These are phyloP conservation scores for Prunus salicina DNA, from an alignment of 306 rosid genomes.

Conservation along the genomic window DNA sequence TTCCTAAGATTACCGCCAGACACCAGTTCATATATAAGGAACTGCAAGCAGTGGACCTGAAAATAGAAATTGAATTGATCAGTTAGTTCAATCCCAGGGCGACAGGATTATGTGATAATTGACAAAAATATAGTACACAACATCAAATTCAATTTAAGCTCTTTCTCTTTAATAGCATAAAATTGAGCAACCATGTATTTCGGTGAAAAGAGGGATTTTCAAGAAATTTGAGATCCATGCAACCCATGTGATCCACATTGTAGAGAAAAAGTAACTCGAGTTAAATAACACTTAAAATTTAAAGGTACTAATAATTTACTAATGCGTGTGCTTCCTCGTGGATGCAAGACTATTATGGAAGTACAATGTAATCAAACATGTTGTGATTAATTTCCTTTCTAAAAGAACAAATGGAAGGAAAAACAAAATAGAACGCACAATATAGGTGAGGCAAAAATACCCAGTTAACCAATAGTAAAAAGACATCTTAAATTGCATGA, in stretches of 20 bases:
- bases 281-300: neutral
- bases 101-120: neutral
- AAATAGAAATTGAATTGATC: slow-evolving; percentile 34
- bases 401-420: neutral
- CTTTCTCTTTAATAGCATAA: neutral
- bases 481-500: neutral
- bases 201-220: neutral
- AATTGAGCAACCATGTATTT: neutral
- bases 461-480: neutral
- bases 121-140: neutral
- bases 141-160: neutral
- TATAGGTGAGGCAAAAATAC: neutral
- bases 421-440: neutral
- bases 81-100: slow-evolving; percentile 9
- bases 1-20: slow-evolving; percentile 98
- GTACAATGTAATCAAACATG: neutral
- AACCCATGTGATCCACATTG: neutral
- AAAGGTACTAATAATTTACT: neutral
- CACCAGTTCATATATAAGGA: slow-evolving; percentile 92
- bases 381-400: neutral
- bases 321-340: neutral
- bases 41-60: slow-evolving; percentile 97
- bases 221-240: neutral
- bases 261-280: neutral
- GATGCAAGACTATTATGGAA: neutral